A percentile compares a stretch with the other conserved stretches of the same genome.
Conservation (phyloP, 2,329 filamentous ascomycete genomes). For the Nothophoma quercina region DNA sequence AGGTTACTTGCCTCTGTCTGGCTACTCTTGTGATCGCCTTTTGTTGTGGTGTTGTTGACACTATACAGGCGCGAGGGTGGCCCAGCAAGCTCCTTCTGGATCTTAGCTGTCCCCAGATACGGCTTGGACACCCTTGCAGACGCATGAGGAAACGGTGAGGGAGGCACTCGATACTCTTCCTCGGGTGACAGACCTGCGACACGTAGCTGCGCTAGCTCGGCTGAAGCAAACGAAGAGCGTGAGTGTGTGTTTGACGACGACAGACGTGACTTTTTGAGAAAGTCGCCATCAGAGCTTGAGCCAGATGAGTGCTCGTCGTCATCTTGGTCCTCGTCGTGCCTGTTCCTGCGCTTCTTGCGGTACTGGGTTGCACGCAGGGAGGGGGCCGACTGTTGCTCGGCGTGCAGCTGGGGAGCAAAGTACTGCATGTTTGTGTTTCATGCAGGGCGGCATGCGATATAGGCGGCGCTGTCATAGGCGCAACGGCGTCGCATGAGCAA, state of each 20-base stretch:
- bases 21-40: constrained; percentile 1
- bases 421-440: constrained; percentile 37
- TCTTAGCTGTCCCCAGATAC: constrained; percentile 26
- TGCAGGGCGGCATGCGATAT: background rate
- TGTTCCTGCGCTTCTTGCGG: constrained; percentile 32
- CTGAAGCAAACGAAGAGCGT: constrained; percentile 26
- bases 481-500: constrained; percentile 6
- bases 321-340: constrained; percentile 26
- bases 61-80: constrained; percentile 54
- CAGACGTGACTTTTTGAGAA: constrained; percentile 2
- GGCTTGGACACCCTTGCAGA: constrained; percentile 31
- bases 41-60: constrained; percentile 22
- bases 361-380: constrained; percentile 46
- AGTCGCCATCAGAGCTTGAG: constrained; percentile 9
- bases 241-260: constrained; percentile 23
- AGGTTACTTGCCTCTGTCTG: constrained; percentile 36
- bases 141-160: constrained; percentile 56
- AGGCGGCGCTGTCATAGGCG: background rate
- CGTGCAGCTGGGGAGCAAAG: constrained; percentile 43
- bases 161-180: constrained; percentile 49
- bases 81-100: constrained; percentile 52
- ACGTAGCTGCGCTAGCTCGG: constrained; percentile 42
- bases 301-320: background rate
- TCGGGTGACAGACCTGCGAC: constrained; percentile 53
- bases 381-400: constrained; percentile 35